Conservation (phyloP, 371 early-diverging fungal genomes). For the Haplosporangium sp. region DNA sequence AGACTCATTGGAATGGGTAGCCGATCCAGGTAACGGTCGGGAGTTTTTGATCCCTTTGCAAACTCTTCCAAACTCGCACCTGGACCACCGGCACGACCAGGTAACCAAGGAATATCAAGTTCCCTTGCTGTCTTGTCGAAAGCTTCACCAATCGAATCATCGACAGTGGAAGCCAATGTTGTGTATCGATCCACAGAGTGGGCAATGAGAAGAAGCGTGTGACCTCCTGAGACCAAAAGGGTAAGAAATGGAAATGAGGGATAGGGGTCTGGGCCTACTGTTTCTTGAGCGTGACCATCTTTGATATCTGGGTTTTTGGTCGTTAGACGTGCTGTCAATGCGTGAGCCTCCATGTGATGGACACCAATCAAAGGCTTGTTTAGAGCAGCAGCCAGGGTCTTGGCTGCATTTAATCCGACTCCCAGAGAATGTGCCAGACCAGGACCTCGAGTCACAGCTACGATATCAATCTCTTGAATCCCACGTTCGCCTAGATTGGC, state of each 20-base stretch:
- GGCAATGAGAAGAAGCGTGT: slow-evolving; percentile 77
- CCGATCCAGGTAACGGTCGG: slow-evolving; percentile 57
- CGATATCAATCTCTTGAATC: slow-evolving; percentile 74
- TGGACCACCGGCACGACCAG: slow-evolving; percentile 76
- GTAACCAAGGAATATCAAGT: slow-evolving; percentile 74
- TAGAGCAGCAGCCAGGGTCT: slow-evolving; percentile 81
- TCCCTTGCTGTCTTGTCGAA: slow-evolving; percentile 84
- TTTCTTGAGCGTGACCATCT: background rate
- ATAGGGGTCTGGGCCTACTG: slow-evolving; percentile 43
- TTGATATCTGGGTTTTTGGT: slow-evolving; percentile 10
- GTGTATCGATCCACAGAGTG: slow-evolving; percentile 75
- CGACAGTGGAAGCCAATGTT: slow-evolving; percentile 77
- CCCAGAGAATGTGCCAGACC: slow-evolving; percentile 82
- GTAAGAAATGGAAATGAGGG: slow-evolving; percentile 81
- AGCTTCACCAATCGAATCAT: slow-evolving; percentile 87
- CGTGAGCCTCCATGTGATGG: slow-evolving; percentile 82
- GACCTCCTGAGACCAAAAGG: slow-evolving; percentile 86
- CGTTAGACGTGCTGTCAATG: slow-evolving; percentile 42
- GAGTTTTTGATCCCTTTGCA: slow-evolving; percentile 63
- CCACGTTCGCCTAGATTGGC: slow-evolving; percentile 61
- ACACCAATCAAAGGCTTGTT: slow-evolving; percentile 83
- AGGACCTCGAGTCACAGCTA: slow-evolving; percentile 89
- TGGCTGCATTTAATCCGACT: slow-evolving; percentile 84
- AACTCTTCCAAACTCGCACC: slow-evolving; percentile 82
- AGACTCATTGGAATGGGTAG: slow-evolving; percentile 79